Base-by-base conservation (phyloP, 495 filamentous ascomycete species). In the Xeromyces bisporus region DNA sequence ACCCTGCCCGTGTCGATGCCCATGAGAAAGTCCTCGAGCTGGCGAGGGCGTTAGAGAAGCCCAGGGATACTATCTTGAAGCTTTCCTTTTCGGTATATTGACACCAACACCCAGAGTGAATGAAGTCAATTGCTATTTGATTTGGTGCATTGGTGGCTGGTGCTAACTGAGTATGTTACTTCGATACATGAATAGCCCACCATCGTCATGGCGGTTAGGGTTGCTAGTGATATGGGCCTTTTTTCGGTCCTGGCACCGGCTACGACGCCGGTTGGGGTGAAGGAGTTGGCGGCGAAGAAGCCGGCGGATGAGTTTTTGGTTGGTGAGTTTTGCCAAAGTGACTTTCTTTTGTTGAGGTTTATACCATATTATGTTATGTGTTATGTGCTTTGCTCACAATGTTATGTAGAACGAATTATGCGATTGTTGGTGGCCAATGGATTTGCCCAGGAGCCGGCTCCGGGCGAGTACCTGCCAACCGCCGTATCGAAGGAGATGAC, bases 331-430 rank as follows among this genome's bases (percentile, higher is more conserved):
- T 30, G 23, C 6, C 7, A 7, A n/a, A 24, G 23, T 7, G 23
- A n/a, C 7, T 7, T n/a, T 24, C 23, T 24, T 24, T 24, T 6
- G 6, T 24, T 24, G 23, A n/a, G 23, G n/a, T n/a, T 24, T n/a
- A 7, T n/a, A 7, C 23, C n/a, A 24, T 7, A 7, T 6, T n/a
- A 24, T 7, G 6, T n/a, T 24, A 6, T 31, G 29, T 6, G n/a
- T 11, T 7, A n/a, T n/a, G n/a, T n/a, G n/a, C n/a, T n/a, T n/a
- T n/a, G n/a, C n/a, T n/a, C n/a, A n/a, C n/a, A n/a, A n/a, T n/a
- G n/a, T n/a, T n/a, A n/a, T 5, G 2, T 23, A 47, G 44, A 47
- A 21, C 44, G 44, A 6, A 41, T 47, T 17, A 31, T 47, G 38
- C 38, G 44, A n/a, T 21, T 44, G 13, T 27, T 47, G 17, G 38